phyloP scores from a whole-genome alignment of 257 asterid species.

The Anisodus tanguticus region DNA sequence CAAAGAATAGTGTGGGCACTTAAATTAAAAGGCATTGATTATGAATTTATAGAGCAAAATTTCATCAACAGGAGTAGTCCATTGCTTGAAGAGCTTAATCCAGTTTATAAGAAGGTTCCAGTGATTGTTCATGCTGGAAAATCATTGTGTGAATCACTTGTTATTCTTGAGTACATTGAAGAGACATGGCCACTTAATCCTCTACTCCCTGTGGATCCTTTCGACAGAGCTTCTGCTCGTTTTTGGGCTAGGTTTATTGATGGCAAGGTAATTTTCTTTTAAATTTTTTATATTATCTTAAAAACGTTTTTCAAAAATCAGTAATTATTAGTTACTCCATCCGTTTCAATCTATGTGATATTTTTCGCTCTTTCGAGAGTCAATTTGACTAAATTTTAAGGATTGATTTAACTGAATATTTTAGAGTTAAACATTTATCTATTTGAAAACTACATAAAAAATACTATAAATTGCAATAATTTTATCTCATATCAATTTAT shows the following conservation, averaged over 20 bases:
- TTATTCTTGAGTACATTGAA: constrained; percentile 35
- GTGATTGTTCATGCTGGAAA: constrained; percentile 34
- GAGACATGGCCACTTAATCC: constrained; percentile 32
- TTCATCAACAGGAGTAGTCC: constrained; percentile 27
- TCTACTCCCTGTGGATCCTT: constrained; percentile 28
- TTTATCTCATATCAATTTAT: no score
- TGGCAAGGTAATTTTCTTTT: constrained; percentile 27
- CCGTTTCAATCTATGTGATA: no score
- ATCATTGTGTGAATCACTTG: constrained; percentile 31
- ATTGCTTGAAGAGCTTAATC: constrained; percentile 28
- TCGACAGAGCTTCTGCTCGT: constrained; percentile 26
- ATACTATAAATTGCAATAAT: no score
- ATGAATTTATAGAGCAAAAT: constrained; percentile 26
- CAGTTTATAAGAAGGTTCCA: constrained; percentile 32
- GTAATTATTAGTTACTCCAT: no score
- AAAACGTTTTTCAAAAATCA: no score
- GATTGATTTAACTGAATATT: no score
- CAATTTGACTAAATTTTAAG: no score
- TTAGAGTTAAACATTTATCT: no score
- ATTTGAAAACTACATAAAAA: no score
- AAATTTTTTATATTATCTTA: neutral
- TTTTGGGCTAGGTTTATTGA: constrained; percentile 31
- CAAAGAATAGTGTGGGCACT: constrained; percentile 32
- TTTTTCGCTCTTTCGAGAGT: no score
- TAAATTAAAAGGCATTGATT: constrained; percentile 26